Evolutionary conservation across 2,329 filamentous ascomycete genomes (phyloP), one percentile per base, ranked within the genome.

Genomic region (Microcyclospora tardicrescens): DNA sequence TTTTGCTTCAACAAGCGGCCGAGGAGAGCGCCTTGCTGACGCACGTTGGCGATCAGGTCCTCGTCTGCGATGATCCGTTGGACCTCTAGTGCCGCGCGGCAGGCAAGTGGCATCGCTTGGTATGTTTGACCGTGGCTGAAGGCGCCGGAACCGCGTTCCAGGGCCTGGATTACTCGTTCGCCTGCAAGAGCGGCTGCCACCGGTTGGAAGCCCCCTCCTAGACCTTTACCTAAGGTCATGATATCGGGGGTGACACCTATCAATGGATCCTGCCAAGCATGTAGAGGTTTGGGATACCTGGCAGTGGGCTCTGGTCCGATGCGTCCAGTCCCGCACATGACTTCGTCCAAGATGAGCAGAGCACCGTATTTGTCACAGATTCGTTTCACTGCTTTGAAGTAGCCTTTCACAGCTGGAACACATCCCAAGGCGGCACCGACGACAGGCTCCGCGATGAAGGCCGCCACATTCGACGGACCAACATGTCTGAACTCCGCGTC

Each of bases 281-380:
- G 71, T 46, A 79, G 57, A 8, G 57, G 55, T 19, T 44, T 50
- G 9, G 52, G 51, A 34, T 47, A 55, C 16, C 40, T 43, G 11
- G 43, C 41, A 5, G 54, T 48, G 3, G 54, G 50, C 28, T 48
- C 48, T 4, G 62, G 68, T 0, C 75, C 77, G 0, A 67, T 69
- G 1, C 76, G 62, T 1, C 77, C 77, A 57, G 72, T 71, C 2
- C 78, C 78, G 35, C 73, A 79, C 79, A 86, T 84, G 33, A 85
- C 69, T 54, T 89, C 84, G 51, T 91, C 84, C 0, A 89, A 61
- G 34, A 89, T 79, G n/a, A 91, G 65, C 0, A 91, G 69, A 0
- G 79, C 75, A 0, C 79, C 82, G 51, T 89, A 68, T 43, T 73
- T 74, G 37, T 79, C 70, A 55, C 84, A 91, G 1, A 91, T 64